A percentile compares a stretch with the other conserved stretches of the same genome.
These are phyloP conservation scores for Stephanodiscus minutulus DNA, from an alignment of 108 stramenopile species.

Conservation along the genomic window DNA sequence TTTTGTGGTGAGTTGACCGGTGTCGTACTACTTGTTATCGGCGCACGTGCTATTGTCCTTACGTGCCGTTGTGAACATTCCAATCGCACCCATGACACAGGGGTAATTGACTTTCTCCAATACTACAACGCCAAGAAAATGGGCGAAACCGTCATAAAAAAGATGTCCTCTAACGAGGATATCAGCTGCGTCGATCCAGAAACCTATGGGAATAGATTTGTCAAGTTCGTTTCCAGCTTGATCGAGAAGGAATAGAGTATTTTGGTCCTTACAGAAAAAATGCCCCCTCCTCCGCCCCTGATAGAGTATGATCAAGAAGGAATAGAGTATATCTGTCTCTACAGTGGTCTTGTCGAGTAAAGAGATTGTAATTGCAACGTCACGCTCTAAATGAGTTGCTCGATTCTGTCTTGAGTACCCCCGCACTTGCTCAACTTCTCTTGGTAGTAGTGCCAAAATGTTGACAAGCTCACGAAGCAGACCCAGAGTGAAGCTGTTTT, in stretches of 20 bases:
- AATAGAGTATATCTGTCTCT: too few relatives aligned
- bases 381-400: too few relatives aligned
- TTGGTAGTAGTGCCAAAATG: too few relatives aligned
- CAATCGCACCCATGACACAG: conserved; percentile 12
- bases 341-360: too few relatives aligned
- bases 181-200: conserved; percentile 64
- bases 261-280: too few relatives aligned
- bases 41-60: not conserved
- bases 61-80: not conserved
- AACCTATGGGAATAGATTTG: conserved; percentile 56
- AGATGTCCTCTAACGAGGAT: conserved; percentile 36
- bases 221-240: conserved; percentile 52
- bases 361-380: too few relatives aligned
- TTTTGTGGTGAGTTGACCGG: conserved; percentile 31
- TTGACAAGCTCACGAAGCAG: too few relatives aligned
- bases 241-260: conserved; percentile 15
- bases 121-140: conserved; percentile 75
- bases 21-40: not conserved
- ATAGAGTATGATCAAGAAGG: too few relatives aligned
- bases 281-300: too few relatives aligned
- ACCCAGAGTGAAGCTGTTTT: too few relatives aligned
- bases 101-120: conserved; percentile 87
- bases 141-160: conserved; percentile 64
- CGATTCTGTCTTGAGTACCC: too few relatives aligned
- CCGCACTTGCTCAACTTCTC: too few relatives aligned